Evolutionary conservation across 306 rosid species (phyloP).

Genomic region (Vigna nakashimae): DNA sequence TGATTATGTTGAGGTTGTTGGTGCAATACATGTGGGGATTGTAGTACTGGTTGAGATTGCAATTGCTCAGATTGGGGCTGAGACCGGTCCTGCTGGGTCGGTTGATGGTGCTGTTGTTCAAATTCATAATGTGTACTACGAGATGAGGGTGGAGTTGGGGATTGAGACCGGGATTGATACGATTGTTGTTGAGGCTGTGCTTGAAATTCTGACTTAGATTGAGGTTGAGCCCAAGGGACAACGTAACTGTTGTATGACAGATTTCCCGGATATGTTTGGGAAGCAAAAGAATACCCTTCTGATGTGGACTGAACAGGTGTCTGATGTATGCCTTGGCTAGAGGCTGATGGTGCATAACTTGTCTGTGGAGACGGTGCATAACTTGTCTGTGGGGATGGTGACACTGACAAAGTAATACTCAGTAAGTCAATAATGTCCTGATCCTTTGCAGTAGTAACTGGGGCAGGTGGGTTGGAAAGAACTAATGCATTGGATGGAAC

Average conservation of each 20-base stretch:
- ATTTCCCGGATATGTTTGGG: constrained; percentile 69
- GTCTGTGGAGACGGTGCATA: constrained; percentile 52
- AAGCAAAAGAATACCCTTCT: constrained; percentile 60
- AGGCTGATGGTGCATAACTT: constrained; percentile 45
- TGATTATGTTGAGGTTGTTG: constrained; percentile 50
- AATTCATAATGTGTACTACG: constrained; percentile 31
- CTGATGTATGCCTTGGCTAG: constrained; percentile 66
- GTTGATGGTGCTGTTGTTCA: constrained; percentile 33
- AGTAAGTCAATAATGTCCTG: constrained; percentile 92
- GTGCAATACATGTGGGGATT: constrained; percentile 34
- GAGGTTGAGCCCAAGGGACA: constrained; percentile 94
- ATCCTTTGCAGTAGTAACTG: constrained; percentile 62
- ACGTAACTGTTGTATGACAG: constrained; percentile 66
- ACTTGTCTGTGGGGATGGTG: constrained; percentile 53
- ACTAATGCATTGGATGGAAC: constrained; percentile 69
- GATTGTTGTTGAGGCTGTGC: constrained; percentile 52
- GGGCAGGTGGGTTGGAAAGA: constrained; percentile 68
- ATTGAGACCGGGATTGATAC: constrained; percentile 37
- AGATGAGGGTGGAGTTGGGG: constrained; percentile 38
- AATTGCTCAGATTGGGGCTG: constrained; percentile 33
- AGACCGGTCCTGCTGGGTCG: constrained; percentile 4
- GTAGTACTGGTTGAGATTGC: constrained; percentile 16
- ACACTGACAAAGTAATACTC: constrained; percentile 74
- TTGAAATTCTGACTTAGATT: constrained; percentile 53
- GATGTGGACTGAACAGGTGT: constrained; percentile 53